These are phyloP conservation scores for Stylosanthes scabra DNA, from an alignment of 331 rosid species.

Conservation along the genomic window DNA sequence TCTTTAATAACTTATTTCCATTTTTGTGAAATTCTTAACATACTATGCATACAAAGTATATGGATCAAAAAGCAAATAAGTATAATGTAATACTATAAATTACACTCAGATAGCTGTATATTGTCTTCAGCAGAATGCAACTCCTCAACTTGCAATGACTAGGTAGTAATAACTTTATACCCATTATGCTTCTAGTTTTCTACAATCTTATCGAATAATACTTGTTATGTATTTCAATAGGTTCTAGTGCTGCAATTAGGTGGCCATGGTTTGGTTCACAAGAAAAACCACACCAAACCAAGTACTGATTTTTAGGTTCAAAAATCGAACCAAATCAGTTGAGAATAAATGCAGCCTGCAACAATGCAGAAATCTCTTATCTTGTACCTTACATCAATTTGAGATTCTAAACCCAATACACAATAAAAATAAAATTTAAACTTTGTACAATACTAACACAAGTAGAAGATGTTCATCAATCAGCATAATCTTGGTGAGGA, in stretches of 20 bases:
- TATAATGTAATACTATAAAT: too few species aligned
- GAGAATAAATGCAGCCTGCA: not conserved
- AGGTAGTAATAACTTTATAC: not conserved
- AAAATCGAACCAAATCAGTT: too few species aligned
- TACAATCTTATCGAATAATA: not conserved
- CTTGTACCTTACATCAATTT: constrained; percentile 9
- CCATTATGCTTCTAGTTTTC: not conserved
- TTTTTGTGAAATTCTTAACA: too few species aligned
- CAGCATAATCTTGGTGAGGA: constrained; percentile 62
- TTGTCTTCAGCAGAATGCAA: not conserved
- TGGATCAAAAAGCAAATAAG: too few species aligned
- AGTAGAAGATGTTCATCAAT: constrained; percentile 51
- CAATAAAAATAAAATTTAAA: constrained; percentile 6
- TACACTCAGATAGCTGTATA: not conserved
- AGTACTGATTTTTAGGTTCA: too few species aligned
- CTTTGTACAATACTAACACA: constrained; percentile 33
- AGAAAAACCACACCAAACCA: too few species aligned
- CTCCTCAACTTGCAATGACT: too few species aligned
- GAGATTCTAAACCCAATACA: constrained; percentile 31
- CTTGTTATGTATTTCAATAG: constrained; percentile 15
- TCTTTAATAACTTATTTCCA: too few species aligned
- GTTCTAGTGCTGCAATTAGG: constrained; percentile 3
- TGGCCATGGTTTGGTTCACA: too few species aligned
- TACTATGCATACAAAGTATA: too few species aligned
- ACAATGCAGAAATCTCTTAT: constrained; percentile 27